Evolutionary conservation across 371 early-diverging fungal genomes (phyloP), one percentile per base, ranked within the genome.

Genomic region (Dipsacomyces acuminosporus): DNA sequence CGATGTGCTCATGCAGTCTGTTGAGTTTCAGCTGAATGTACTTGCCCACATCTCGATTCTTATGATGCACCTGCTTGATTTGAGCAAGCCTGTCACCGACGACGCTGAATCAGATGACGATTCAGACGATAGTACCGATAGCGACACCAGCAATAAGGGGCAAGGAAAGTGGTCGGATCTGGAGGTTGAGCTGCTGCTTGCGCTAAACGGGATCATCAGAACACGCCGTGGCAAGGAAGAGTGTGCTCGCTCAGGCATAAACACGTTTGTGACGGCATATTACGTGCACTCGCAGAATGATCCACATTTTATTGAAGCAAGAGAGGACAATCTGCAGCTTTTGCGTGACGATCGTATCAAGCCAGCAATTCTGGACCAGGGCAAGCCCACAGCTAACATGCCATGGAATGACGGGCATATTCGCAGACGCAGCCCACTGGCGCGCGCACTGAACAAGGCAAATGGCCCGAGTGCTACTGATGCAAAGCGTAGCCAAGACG

Each of bases 41-140:
- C 48, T 65, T 23, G 59, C 65, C 11, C 51, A 54, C 23, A 9
- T 48, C 4, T 45, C 65, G 8, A 22, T 54, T 18, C 50, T 51
- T n/a, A 17, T 59, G 24, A 44, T 34, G 46, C 59, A 50, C 17
- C 14, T 44, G 36, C 41, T 62, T 17, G 51, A 47, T 34, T 9
- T 61, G 13, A 36, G 17, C 5, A 22, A 17, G n/a, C 17, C 36
- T 30, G 30, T 11, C 11, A 11, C 7, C 30, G 30, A 11, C 30
- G 30, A 30, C 11, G 30, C 7, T 30, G 30, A 30, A 7, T 11
- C 30, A 5, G 30, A 30, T 11, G 30, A 30, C 30, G 30, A 30
- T 30, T n/a, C 33, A 20, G 26, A 21, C 33, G 45, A n/a, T n/a
- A n/a, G n/a, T n/a, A n/a, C n/a, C n/a, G n/a, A n/a, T n/a, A n/a